Evolutionary conservation across 805 yeast genomes (phyloP), one percentile per base, ranked within the genome.

Genomic region (Yarrowia osloensis): DNA sequence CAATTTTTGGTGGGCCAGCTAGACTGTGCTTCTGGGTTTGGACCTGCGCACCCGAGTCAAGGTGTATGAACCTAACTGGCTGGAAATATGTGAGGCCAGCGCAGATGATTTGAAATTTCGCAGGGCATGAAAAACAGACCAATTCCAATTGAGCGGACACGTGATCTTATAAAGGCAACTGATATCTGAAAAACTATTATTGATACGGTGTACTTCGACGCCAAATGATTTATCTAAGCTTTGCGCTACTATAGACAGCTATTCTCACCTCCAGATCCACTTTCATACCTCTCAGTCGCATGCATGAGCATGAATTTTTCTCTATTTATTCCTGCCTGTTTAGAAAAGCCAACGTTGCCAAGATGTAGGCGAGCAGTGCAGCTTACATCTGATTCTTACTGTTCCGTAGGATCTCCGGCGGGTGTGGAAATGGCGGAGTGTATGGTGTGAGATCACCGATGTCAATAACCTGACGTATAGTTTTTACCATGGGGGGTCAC

Each of bases 21-120:
- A 33, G 28, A 33, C 57, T 9, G 29, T n/a, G 2, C 44, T 21
- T 28, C 46, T 54, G 46, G 62, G 46, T 54, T 54, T 54, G 62
- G 46, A 54, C 62, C 62, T 54, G 62, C 62, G 35, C 62, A 54
- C 46, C 62, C 62, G 46, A 39, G 46, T 35, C 46, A 54, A 54
- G 46, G 35, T 39, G 46, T 15, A 8, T 7, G 26, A 54, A 54
- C 62, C 62, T 54, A 37, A 54, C 31, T 39, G 31, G 44, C 22
- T 24, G 46, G 35, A 54, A 54, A 26, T 37, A 37, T 37, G 62
- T 24, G 29, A 33, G 21, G 42, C 4, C 54, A 28, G 37, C 22
- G 49, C 50, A 46, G 50, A 44, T 17, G 33, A 17, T 17, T 5
- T 29, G 37, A 29, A 46, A 46, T 46, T 28, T 46, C 55, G 21